Evolutionary conservation across 768 basidiomycete genomes (phyloP), one percentile per base, ranked within the genome.

Genomic region (Pleurotus salmoneostramineus): DNA sequence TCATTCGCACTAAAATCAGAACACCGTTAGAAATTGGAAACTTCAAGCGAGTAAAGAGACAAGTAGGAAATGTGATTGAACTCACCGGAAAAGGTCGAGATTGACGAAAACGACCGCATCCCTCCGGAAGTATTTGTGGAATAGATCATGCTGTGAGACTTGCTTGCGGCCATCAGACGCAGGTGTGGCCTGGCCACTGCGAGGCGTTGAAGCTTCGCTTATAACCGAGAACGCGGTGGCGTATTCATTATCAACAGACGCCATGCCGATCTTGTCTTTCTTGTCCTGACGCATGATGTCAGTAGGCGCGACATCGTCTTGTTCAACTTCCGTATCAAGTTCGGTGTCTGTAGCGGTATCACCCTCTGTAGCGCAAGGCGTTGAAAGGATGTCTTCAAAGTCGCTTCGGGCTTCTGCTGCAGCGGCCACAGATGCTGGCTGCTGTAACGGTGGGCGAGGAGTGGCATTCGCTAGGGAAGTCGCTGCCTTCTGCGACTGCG

Each of bases 61-160:
- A 27, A 27, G 21, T 27, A 27, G 17, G 42, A 32, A 48, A 35
- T 17, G 12, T 32, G 8, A 7, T 2, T 46, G 54, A 47, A 68
- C 83, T 55, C 64, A 93, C 95, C 96, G 81, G 65, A 97, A 78
- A 12, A 94, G 61, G 71, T 99, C 97, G 17, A 96, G 65, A 65
- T 96, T 93, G 36, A 79, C 76, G 51, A 98, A 72, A 21, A 92
- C 78, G 15, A 98, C 83, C 2, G 86, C 79, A 67, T 98, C 97
- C 60, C 92, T 84, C 56, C 91, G 75, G 78, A 99, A 98, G 71
- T 94, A 99, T 64, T 86, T 83, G 71, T 91, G 87, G 61, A 93
- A 75, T 40, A 99, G 73, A 68, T 98, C 97, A 69, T 97, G 95
- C 67, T 93, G 87, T 1, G 94, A 91, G 15, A 80, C 62, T 0